Conservation (phyloP, 2,329 filamentous ascomycete species). For the Colletotrichum agaves region DNA sequence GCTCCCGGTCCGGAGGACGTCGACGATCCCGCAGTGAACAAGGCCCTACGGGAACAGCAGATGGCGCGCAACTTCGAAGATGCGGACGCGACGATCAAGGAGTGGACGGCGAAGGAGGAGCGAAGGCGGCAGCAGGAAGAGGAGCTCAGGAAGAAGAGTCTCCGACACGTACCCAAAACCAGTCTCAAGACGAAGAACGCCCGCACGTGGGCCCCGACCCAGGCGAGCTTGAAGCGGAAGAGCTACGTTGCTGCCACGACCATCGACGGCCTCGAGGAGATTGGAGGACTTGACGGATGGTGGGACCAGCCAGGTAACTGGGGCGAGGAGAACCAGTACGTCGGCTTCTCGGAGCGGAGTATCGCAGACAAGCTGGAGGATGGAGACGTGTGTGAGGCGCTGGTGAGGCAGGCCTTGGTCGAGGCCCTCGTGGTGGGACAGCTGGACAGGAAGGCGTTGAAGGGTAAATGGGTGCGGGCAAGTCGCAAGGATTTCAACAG, state of each 20-base stretch:
- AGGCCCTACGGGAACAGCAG: constrained; percentile 45
- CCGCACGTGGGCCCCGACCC: constrained; percentile 17
- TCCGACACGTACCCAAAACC: too few relatives aligned
- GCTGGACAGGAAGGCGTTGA: constrained; percentile 38
- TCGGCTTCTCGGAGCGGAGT: constrained; percentile 52
- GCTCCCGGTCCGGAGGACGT: constrained; percentile 52
- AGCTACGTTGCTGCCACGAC: constrained; percentile 60
- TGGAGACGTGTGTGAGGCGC: constrained; percentile 57
- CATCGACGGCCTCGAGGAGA: constrained; percentile 57
- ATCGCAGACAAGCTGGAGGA: constrained; percentile 54
- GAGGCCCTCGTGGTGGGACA: constrained; percentile 58
- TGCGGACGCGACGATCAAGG: too few relatives aligned
- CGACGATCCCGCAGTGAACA: constrained; percentile 48
- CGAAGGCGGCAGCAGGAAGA: constrained; percentile 18
- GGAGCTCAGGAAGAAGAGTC: not conserved
- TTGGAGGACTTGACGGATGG: constrained; percentile 61
- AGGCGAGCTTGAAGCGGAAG: constrained; percentile 41
- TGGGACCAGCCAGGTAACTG: constrained; percentile 66
- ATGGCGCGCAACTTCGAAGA: constrained; percentile 39
- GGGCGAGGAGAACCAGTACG: constrained; percentile 56
- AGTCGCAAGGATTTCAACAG: constrained; percentile 27
- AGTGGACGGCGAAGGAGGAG: too few relatives aligned
- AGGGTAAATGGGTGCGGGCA: constrained; percentile 39
- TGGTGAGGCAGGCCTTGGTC: constrained; percentile 61
- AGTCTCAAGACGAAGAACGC: too few relatives aligned